phyloP scores from a whole-genome alignment of 768 basidiomycete species.

The Hirschioporus abietinus region DNA sequence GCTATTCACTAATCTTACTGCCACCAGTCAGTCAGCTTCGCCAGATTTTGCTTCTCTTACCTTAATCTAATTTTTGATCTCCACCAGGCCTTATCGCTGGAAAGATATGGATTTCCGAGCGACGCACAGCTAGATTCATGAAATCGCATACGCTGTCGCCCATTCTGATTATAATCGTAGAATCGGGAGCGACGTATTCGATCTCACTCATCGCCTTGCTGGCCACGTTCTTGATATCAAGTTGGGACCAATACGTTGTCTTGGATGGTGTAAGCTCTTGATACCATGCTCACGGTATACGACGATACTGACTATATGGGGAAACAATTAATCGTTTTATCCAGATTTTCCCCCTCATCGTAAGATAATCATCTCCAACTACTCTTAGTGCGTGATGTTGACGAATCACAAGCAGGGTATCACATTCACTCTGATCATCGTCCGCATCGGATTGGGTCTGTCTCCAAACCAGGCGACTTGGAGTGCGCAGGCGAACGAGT shows the following conservation, averaged over 20 bases:
- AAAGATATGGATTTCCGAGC: constrained; percentile 30
- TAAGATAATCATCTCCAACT: not conserved
- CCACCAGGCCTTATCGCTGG: constrained; percentile 25
- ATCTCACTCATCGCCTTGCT: constrained; percentile 27
- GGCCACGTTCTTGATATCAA: constrained; percentile 27
- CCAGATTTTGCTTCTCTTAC: too few relatives aligned
- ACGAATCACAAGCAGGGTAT: constrained; percentile 19
- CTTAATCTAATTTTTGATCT: constrained; percentile 1
- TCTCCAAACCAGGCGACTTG: constrained; percentile 10
- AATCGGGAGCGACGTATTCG: constrained; percentile 34
- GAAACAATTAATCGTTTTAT: not conserved
- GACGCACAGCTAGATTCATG: constrained; percentile 18
- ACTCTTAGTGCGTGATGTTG: not conserved
- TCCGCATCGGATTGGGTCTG: constrained; percentile 33
- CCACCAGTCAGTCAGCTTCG: too few relatives aligned
- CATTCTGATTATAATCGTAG: constrained; percentile 29
- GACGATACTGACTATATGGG: not conserved
- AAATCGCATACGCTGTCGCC: constrained; percentile 24
- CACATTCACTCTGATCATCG: constrained; percentile 37
- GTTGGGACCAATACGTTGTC: constrained; percentile 32
- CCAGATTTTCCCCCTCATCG: not conserved
- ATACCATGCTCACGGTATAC: not conserved
- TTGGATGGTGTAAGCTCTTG: constrained; percentile 28
- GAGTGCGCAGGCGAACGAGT: not conserved
- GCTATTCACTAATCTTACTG: constrained; percentile 32